Evolutionary conservation across 1,284 basidiomycete species (phyloP), one percentile per base, ranked within the genome.

Genomic region (Mycena citricolor): DNA sequence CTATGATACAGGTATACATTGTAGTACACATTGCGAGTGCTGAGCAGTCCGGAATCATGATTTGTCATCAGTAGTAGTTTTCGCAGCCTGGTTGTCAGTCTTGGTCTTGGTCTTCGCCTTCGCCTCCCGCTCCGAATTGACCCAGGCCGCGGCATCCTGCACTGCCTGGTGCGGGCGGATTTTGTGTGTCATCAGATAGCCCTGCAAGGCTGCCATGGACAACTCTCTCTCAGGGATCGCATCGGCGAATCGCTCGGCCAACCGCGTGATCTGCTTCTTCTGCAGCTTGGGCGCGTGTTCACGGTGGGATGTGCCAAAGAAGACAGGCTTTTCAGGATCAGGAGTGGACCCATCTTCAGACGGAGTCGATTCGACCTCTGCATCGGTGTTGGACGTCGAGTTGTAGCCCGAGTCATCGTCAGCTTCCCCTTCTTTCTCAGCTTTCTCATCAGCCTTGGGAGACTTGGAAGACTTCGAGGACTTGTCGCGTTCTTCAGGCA

Each of bases 191-290:
- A 90, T 83, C 42, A 90, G 58, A 59, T 81, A 86, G 4, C 83
- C 86, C 38, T 90, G 88, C 12, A 91, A 66, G 28, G 70, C 72
- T 8, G 88, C 85, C 76, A 89, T 85, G 13, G 85, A 83, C 32
- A 85, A 68, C 55, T 73, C 70, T n/a, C 79, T 70, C 40, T 84
- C 78, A 0, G 84, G 84, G 19, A 90, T 70, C 1, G 61, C 60
- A 2, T 68, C 65, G 2, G 77, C 69, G 57, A 90, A 90, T n/a
- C 63, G 61, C 12, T 61, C 57, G 1, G 86, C 83, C 20, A 88
- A 74, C 21, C 54, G 43, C 5, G 60, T 54, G 16, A 74, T 52
- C 33, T 67, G 59, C 6, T 57, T 53, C 8, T 40, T 54, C 0
- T 71, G 61, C 10, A 78, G 61, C 16, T 42, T 44, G 3, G 70